Conservation (phyloP, 176 grass and related monocot genomes). For the Phyllostachys edulis region DNA sequence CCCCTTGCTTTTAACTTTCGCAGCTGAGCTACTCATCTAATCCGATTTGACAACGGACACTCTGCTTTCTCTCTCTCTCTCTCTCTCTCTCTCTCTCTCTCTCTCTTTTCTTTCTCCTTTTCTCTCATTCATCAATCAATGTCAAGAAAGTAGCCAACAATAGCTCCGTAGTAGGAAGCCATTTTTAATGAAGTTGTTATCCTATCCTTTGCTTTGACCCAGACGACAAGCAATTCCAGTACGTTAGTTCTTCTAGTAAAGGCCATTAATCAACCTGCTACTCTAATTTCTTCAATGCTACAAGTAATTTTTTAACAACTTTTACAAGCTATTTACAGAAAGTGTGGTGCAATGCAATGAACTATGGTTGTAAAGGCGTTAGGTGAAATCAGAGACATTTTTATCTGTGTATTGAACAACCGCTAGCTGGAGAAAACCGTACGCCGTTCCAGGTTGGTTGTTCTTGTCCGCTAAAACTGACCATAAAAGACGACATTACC, state of each 20-base stretch:
- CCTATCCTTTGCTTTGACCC: background rate
- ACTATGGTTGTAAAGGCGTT: background rate
- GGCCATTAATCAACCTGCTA: background rate
- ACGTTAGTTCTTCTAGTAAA: background rate
- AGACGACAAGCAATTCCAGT: background rate
- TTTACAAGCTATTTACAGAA: background rate
- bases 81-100: background rate
- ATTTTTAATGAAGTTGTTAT: background rate
- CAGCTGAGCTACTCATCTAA: background rate
- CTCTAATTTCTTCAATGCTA: background rate
- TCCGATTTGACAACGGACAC: background rate
- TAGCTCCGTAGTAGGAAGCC: background rate
- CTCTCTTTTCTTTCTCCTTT: accelerated
- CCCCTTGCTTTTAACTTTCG: background rate
- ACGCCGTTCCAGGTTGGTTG: conserved; percentile 17
- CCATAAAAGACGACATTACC: background rate
- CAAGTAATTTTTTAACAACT: background rate
- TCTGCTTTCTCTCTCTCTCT: background rate
- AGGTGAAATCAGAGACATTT: conserved; percentile 3
- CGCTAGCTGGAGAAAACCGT: background rate
- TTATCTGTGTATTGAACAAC: background rate
- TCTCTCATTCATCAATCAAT: background rate
- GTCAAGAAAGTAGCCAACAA: conserved; percentile 10
- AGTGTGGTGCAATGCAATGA: background rate
- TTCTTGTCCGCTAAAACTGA: conserved; percentile 16